Evolutionary conservation across 495 filamentous ascomycete genomes (phyloP).

Genomic region (Aspergillus sclerotiicarbonarius): DNA sequence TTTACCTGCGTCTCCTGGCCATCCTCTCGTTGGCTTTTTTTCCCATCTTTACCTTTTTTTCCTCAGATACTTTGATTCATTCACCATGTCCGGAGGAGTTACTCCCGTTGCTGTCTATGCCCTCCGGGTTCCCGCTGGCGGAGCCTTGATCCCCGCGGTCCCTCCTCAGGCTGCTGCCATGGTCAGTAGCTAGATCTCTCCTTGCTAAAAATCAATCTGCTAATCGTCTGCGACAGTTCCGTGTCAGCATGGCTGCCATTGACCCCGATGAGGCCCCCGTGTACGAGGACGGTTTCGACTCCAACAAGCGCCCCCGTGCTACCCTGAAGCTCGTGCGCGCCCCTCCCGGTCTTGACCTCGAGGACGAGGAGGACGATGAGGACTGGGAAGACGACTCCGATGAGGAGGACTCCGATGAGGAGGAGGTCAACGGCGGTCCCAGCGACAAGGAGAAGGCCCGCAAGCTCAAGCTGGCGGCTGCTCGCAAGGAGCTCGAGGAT

Average conservation of each 20-base stretch:
- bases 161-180: slow-evolving; percentile 69
- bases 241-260: slow-evolving; percentile 97
- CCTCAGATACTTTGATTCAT: slow-evolving; percentile 5
- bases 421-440: slow-evolving; percentile 80
- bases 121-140: slow-evolving; percentile 79
- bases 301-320: slow-evolving; percentile 63
- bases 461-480: slow-evolving; percentile 70
- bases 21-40: slow-evolving; percentile 13
- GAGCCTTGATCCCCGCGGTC: slow-evolving; percentile 69
- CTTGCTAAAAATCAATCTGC: not conserved
- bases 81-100: slow-evolving; percentile 52
- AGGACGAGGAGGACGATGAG: slow-evolving; percentile 59
- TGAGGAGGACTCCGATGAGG: slow-evolving; percentile 64
- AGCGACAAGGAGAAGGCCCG: slow-evolving; percentile 86
- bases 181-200: slow-evolving; percentile 53
- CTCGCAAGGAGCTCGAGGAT: slow-evolving; percentile 63
- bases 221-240: slow-evolving; percentile 58
- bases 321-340: slow-evolving; percentile 87
- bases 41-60: slow-evolving; percentile 13
- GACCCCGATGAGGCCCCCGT: slow-evolving; percentile 79
- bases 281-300: slow-evolving; percentile 58
- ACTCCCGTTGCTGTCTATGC: slow-evolving; percentile 85
- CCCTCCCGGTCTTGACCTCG: slow-evolving; percentile 49
- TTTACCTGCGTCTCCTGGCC: slow-evolving; percentile 25
- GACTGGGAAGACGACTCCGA: slow-evolving; percentile 64